Evolutionary conservation across 306 rosid genomes (phyloP), one percentile per base, ranked within the genome.

Genomic region (Rosa chinensis): DNA sequence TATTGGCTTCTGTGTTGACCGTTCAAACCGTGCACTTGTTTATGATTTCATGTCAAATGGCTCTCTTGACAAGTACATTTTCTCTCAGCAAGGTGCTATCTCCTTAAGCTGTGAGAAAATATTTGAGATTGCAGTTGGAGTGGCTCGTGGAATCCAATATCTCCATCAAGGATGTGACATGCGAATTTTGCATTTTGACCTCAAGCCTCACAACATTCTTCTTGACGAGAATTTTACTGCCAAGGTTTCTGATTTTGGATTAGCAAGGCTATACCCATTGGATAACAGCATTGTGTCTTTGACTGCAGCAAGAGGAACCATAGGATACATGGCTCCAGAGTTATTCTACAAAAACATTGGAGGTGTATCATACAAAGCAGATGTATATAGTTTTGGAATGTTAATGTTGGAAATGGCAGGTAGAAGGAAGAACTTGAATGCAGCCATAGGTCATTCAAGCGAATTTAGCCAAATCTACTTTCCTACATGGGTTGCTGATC

Each of bases 341-440:
- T 23, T 23, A 10, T 59, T 59, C 35, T 59, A 59, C 14, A 59
- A 59, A 23, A 59, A 59, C 66, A 59, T 59, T 10, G 66, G 66
- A 21, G 66, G 35, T 23, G 37, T 59, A 23, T 21, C 66, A 10
- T 21, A 23, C 37, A 59, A 59, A 59, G 66, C 35, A 5, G 66
- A 59, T n/a, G 66, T 59, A 10, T 59, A 59, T 23, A 59, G 66
- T 59, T 59, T 59, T 4, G 66, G 66, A 23, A 59, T 59, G 66
- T 10, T 59, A 23, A 59, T 59, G 66, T 59, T 23, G 71, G 71
- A 66, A 37, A 66, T 66, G 71, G 71, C 47, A 0, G 43, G 71
- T 16, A 66, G 47, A 66, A 66, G 71, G 47, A 66, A 66, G 21
- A 66, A 66, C 23, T 37, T 66, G 71, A 66, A 66, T 66, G 71